Evolutionary conservation across 1,284 basidiomycete genomes (phyloP), one percentile per base, ranked within the genome.

Genomic region (Austroboletus niveus): DNA sequence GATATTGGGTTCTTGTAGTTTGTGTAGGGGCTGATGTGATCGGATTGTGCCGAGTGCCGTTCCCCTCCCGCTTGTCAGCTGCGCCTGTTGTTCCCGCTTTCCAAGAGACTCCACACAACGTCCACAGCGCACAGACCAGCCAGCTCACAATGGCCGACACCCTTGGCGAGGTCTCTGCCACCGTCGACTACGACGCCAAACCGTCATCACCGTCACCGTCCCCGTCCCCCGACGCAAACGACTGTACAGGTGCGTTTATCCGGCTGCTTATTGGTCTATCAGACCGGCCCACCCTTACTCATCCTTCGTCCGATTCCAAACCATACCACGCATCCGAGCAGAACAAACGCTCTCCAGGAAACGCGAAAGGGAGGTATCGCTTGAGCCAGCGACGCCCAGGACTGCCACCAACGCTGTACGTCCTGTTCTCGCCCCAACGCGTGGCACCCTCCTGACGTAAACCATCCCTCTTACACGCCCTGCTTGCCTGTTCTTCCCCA

Each of bases 331-430:
- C 22, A 32, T 51, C 48, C 55, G 47, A 50, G 54, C 57, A 76
- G 74, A 74, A 51, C 59, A 62, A 45, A 68, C 59, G 8, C 59
- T 69, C 31, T 68, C 75, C 45, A 65, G 68, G 63, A 90, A 90
- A 66, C 78, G 87, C 55, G 85, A 88, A 65, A 75, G 87, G 39
- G 86, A 89, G 68, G 80, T 85, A 20, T 90, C 87, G 29, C 67
- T 84, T 30, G 87, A 89, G 65, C 85, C 85, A 48, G 73, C 72
- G 12, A 77, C 80, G 14, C 80, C 84, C 17, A 77, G 75, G 63
- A 71, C 75, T 46, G 59, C 67, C 49, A 59, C 72, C 53, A 69
- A 65, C 52, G 64, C 58, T 47, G 68, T 69, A 52, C 56, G 68
- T 63, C 48, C 42, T 43, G 27, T 44, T 43, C 42, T 53, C 27